Evolutionary conservation across 768 basidiomycete species (phyloP).

Genomic region (Mycena sanguinolenta): DNA sequence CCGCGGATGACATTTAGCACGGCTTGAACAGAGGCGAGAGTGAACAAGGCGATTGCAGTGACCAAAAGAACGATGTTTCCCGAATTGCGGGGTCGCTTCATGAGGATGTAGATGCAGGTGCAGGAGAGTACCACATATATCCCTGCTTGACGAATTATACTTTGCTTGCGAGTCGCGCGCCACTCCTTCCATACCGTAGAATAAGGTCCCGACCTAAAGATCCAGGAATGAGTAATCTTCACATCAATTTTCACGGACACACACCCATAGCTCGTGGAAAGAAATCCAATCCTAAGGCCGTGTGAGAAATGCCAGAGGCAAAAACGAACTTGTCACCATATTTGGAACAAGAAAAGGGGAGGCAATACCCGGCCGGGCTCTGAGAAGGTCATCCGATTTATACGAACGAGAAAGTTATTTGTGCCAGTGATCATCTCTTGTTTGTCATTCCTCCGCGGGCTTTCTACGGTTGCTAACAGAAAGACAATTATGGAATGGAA

Average conservation of each 20-base stretch:
- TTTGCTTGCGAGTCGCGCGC: too few relatives aligned
- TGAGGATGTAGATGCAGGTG: slow-evolving; percentile 47
- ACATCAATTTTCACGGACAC: neutral
- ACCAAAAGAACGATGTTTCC: slow-evolving; percentile 43
- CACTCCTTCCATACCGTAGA: slow-evolving; percentile 8
- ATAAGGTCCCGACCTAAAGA: slow-evolving; percentile 20
- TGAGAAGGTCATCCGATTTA: too few relatives aligned
- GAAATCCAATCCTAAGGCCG: neutral
- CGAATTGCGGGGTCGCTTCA: slow-evolving; percentile 38
- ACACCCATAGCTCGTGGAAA: slow-evolving; percentile 18
- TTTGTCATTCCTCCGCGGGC: too few relatives aligned
- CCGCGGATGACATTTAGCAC: slow-evolving; percentile 46
- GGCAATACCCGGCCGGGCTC: too few relatives aligned
- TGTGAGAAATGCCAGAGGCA: neutral
- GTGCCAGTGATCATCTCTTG: too few relatives aligned
- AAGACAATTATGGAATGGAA: too few relatives aligned
- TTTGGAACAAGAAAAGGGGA: neutral
- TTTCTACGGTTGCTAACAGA: too few relatives aligned
- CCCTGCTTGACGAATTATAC: slow-evolving; percentile 20
- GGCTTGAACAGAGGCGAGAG: slow-evolving; percentile 45
- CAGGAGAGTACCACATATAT: slow-evolving; percentile 47
- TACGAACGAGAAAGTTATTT: too few relatives aligned
- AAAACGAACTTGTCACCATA: neutral
- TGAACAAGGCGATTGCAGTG: slow-evolving; percentile 45
- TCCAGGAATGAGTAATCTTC: neutral